A percentile compares a stretch with the other conserved stretches of the same genome.
Conservation (phyloP, 352 stramenopile genomes). For the Thraustochytrium sp. region DNA sequence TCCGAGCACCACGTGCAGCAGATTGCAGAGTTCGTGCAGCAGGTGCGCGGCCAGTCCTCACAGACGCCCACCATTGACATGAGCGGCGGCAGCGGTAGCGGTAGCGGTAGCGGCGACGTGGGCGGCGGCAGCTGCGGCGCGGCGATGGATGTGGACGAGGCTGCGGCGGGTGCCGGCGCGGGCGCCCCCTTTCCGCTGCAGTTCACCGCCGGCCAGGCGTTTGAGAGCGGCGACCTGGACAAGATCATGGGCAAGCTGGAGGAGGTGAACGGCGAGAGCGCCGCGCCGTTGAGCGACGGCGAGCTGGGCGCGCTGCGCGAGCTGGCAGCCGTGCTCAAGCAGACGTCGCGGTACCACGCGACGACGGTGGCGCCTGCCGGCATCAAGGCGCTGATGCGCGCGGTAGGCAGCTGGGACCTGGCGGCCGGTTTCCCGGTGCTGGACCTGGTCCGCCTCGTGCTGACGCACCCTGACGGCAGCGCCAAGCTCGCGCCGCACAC, state of each 20-base stretch:
- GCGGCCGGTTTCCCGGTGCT: conserved; percentile 76
- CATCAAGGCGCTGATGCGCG: conserved; percentile 59
- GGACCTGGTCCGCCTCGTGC: conserved; percentile 77
- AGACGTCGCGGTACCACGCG: conserved; percentile 83
- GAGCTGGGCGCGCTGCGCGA: conserved; percentile 63
- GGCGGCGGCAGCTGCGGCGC: background rate
- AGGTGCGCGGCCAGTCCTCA: conserved; percentile 57
- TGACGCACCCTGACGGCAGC: conserved; percentile 76
- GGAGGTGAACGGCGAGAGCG: background rate
- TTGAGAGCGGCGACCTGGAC: conserved; percentile 41
- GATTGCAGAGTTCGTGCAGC: conserved; percentile 82
- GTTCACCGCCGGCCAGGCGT: background rate
- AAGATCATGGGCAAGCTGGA: conserved; percentile 40
- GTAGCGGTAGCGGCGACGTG: background rate
- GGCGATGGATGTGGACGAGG: conserved; percentile 28
- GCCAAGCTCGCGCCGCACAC: conserved; percentile 43
- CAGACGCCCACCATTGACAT: conserved; percentile 33
- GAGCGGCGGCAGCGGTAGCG: conserved; percentile 13
- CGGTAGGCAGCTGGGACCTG: conserved; percentile 65
- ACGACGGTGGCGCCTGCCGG: conserved; percentile 66
- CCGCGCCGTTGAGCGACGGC: conserved; percentile 50
- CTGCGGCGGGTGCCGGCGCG: background rate
- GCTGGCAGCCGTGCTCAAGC: conserved; percentile 62
- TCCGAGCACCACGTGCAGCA: conserved; percentile 80
- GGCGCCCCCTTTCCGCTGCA: background rate